phyloP scores from a whole-genome alignment of 1,284 basidiomycete species.

The Cryptococcus sp. region DNA sequence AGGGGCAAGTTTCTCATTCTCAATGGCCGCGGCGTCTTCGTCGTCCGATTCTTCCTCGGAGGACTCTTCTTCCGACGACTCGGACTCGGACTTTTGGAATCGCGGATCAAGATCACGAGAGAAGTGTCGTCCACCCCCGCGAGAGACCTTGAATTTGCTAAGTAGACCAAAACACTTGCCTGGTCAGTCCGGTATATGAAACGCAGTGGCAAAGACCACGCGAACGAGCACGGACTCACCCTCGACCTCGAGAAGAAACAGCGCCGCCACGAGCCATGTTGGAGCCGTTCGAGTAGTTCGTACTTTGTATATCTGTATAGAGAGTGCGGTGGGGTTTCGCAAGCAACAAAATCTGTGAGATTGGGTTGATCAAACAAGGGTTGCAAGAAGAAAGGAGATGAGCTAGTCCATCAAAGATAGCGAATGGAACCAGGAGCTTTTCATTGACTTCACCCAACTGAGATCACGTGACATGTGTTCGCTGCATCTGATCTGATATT shows the following conservation, averaged over 20 bases:
- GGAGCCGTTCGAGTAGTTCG: background rate
- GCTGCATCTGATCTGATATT: too few species aligned
- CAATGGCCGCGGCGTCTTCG: slow-evolving; percentile 21
- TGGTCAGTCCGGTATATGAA: background rate
- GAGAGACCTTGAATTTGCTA: slow-evolving; percentile 76
- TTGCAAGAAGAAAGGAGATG: too few species aligned
- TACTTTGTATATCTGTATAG: background rate
- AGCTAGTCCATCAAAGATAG: too few species aligned
- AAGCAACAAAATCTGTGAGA: too few species aligned
- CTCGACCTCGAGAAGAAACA: slow-evolving; percentile 43
- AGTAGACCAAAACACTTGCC: background rate
- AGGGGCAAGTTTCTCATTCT: slow-evolving; percentile 39
- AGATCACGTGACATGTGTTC: too few species aligned
- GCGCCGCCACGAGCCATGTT: slow-evolving; percentile 38
- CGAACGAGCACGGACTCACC: slow-evolving; percentile 28
- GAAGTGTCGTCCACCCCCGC: slow-evolving; percentile 80
- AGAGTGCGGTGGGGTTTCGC: too few species aligned
- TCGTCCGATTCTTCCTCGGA: slow-evolving; percentile 31
- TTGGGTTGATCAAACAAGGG: too few species aligned
- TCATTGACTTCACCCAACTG: too few species aligned
- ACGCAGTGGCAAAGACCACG: background rate
- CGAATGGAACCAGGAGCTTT: too few species aligned
- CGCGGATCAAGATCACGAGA: slow-evolving; percentile 59
- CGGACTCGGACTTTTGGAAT: slow-evolving; percentile 24
- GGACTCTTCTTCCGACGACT: slow-evolving; percentile 25